Conservation (phyloP, 371 early-diverging fungal genomes). For the Nosema muscidifuracis region DNA sequence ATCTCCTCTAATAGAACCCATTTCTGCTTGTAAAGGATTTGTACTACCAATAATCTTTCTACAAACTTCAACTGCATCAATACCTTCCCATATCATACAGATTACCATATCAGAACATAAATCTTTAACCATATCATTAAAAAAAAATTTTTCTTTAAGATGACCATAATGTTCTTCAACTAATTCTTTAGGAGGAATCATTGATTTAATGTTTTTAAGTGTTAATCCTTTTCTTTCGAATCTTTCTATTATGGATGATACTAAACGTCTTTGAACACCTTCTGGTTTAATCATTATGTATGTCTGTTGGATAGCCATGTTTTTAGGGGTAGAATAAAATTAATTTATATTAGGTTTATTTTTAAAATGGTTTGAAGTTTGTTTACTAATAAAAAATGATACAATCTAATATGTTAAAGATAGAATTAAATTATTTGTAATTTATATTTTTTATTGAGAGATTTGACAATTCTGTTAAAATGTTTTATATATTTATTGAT, state of each 20-base stretch:
- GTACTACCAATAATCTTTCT: slow-evolving; percentile 84
- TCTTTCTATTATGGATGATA: slow-evolving; percentile 85
- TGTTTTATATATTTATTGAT: too few species aligned
- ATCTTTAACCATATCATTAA: slow-evolving; percentile 79
- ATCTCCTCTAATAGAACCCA: slow-evolving; percentile 99
- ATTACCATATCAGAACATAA: slow-evolving; percentile 82
- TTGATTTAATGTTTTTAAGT: slow-evolving; percentile 74
- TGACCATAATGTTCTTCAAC: slow-evolving; percentile 91
- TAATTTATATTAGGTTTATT: neutral
- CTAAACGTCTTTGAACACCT: slow-evolving; percentile 68
- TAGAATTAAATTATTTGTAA: too few species aligned
- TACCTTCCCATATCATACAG: slow-evolving; percentile 84
- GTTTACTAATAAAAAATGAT: too few species aligned
- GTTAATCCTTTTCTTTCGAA: slow-evolving; percentile 72
- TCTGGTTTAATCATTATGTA: slow-evolving; percentile 65
- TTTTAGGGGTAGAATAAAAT: neutral
- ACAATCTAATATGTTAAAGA: too few species aligned
- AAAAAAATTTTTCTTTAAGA: slow-evolving; percentile 82
- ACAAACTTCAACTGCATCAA: slow-evolving; percentile 86
- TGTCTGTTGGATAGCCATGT: slow-evolving; percentile 66
- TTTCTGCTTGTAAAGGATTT: slow-evolving; percentile 73
- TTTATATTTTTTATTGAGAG: too few species aligned
- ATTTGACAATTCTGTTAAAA: too few species aligned
- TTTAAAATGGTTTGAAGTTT: neutral
- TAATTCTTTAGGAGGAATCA: slow-evolving; percentile 69